Conservation (phyloP, 352 stramenopile species). For the Pythium pyrilobum region DNA sequence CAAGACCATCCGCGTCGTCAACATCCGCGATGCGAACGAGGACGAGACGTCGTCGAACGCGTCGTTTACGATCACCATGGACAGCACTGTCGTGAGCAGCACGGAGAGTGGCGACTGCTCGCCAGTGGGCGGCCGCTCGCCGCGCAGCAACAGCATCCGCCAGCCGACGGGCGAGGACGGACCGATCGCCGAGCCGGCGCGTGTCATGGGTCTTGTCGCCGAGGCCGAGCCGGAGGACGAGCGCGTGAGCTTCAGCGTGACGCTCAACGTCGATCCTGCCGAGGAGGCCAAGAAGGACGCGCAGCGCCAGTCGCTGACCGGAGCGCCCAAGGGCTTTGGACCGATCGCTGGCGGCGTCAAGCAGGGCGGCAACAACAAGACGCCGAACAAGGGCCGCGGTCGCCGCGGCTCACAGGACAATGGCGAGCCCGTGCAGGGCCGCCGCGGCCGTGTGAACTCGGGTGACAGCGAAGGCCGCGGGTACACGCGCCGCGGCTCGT, state of each 20-base stretch:
- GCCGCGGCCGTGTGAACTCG: constrained; percentile 13
- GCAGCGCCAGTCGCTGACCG: constrained; percentile 45
- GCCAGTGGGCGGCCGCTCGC: constrained; percentile 13
- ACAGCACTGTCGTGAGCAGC: constrained; percentile 19
- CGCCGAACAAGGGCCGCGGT: constrained; percentile 14
- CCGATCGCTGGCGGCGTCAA: constrained; percentile 10
- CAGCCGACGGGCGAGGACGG: constrained; percentile 79
- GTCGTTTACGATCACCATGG: constrained; percentile 39
- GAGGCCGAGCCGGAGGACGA: constrained; percentile 54
- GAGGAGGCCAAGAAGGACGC: constrained; percentile 68
- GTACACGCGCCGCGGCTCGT: constrained; percentile 49
- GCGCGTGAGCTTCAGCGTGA: constrained; percentile 83
- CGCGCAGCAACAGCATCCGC: constrained; percentile 26
- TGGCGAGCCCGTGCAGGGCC: constrained; percentile 12
- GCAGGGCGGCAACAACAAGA: constrained; percentile 26
- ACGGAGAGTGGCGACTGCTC: constrained; percentile 14
- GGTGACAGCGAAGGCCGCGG: constrained; percentile 12
- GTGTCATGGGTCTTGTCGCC: constrained; percentile 76
- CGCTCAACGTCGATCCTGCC: constrained; percentile 54
- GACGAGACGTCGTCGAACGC: constrained; percentile 17
- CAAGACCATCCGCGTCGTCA: constrained; percentile 75
- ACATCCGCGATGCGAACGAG: constrained; percentile 57
- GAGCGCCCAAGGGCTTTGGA: constrained; percentile 18
- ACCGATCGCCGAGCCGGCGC: constrained; percentile 54
- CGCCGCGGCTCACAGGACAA: constrained; percentile 30